Base-by-base conservation (phyloP, 495 filamentous ascomycete genomes). In the Choiromyces venosus region DNA sequence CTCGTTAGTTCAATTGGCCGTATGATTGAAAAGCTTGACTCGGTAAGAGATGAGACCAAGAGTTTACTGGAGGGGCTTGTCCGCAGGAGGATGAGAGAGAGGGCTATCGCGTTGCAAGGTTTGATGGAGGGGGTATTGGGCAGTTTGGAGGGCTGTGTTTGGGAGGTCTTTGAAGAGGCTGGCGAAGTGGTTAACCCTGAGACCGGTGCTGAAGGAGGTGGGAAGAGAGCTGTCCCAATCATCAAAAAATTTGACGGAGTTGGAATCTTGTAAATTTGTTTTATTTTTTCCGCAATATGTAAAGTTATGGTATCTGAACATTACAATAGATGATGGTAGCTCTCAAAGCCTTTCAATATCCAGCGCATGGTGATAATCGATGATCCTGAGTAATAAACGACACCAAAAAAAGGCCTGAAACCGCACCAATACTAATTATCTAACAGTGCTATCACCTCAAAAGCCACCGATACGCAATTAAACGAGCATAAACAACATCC, bases 1-100 rank as follows among this genome's bases (percentile, higher is more conserved):
- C 86, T 99, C 16, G 89, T 97, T 65, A 94, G 92, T 78, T 92
- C 89, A 75, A 89, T 97, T 42, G 86, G 90, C n/a, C 84, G 95
- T 44, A 85, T 98, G 52, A 88, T 96, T 35, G 93, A 97, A 80
- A 86, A 94, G 29, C 88, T 97, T n/a, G 93, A 93, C 80, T 83
- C 83, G 12, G 84, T 90, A 1, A 84, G 87, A 25, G 83, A 84
- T 0, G 95, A 98, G 76, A 87, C 91, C 0, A 85, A 87, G 80
- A 82, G 88, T 40, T 85, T 97, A 16, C 87, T 96, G 0, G 87
- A 91, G 76, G 91, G 89, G 0, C 82, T 97, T 71, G 83, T 92
- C 74, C 86, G 93, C 69, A 86, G 95, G 19, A 87, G 86, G 33
- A 98, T 98, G 95, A 85, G 91, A 42, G 95, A 97, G 84, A 87